Conservation (phyloP, 768 basidiomycete species). For the Mycena olivaceomarginata region DNA sequence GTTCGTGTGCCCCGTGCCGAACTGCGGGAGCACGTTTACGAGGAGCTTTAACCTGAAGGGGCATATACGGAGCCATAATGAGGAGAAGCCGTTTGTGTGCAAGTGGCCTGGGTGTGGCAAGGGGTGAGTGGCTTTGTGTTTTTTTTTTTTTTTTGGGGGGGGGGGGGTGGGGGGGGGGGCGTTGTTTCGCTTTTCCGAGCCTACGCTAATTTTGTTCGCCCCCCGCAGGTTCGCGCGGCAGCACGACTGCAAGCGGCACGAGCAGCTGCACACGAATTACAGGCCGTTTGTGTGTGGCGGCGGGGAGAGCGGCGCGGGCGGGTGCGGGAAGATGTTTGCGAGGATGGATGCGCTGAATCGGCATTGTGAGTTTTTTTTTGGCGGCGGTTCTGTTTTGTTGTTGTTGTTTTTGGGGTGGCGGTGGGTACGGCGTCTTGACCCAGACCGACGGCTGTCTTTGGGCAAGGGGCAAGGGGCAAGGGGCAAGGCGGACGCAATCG, state of each 20-base stretch:
- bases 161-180: too few relatives aligned
- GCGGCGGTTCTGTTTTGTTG: too few relatives aligned
- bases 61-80: slow-evolving; percentile 89
- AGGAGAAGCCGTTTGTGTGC: slow-evolving; percentile 94
- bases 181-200: too few relatives aligned
- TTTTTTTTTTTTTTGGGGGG: too few relatives aligned
- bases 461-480: too few relatives aligned
- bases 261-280: slow-evolving; percentile 95
- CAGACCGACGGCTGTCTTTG: too few relatives aligned
- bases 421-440: too few relatives aligned
- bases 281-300: slow-evolving; percentile 87
- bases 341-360: slow-evolving; percentile 96
- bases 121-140: slow-evolving; percentile 50
- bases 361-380: slow-evolving; percentile 85
- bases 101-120: slow-evolving; percentile 97
- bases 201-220: too few relatives aligned
- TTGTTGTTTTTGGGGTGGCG: too few relatives aligned
- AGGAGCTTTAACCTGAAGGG: slow-evolving; percentile 96
- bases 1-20: slow-evolving; percentile 88
- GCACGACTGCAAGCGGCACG: slow-evolving; percentile 98
- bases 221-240: slow-evolving; percentile 86
- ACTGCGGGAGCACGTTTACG: slow-evolving; percentile 93
- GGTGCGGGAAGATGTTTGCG: slow-evolving; percentile 95
- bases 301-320: slow-evolving; percentile 63
- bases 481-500: too few relatives aligned